Base-by-base conservation (phyloP, 2,329 filamentous ascomycete genomes). In the Hysterium pulicare region DNA sequence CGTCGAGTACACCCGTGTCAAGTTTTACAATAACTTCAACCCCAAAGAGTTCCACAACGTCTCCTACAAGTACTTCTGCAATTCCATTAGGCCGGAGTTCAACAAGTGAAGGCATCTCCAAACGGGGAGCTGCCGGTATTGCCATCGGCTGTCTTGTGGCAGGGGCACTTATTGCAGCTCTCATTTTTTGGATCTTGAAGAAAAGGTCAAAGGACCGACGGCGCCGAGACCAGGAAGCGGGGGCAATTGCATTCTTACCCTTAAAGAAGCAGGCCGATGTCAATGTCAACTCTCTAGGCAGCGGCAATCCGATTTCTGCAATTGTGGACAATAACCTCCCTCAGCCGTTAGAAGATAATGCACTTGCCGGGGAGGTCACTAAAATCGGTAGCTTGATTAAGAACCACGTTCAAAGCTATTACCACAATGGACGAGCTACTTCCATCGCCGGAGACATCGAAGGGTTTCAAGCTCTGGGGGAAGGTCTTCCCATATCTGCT, bases 381-480 rank as follows among this genome's bases (percentile, higher is more conserved):
- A 64, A 58, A 11, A 59, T 68, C 20, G 49, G 57, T 39, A 60
- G 53, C 24, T 42, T 53, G 21, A 62, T 67, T 47, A 65, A 66
- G 22, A 66, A 63, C 19, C 64, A 68, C 24, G 61, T 65, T 22
- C 58, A 62, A 38, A 67, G 57, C 35, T 68, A 60, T 44, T 68
- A 67, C 31, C 57, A 63, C 33, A 49, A 26, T 2, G 42, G 46
- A 5, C 46, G 40, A n/a, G 48, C 58, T 1, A 57, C 43, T 20
- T 39, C 51, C 4, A 55, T 49, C 5, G 17, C 55, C 10, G 39
- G 62, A 4, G 59, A 60, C 23, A 22, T 51, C 5, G 54, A 56
- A 8, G 49, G 57, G 26, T 42, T 62, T 19, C 51, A 54, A 15
- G 48, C 46, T 13, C 38, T 62, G 4, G 55, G 60, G 9, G 35